Conservation (phyloP, 345 rosid genomes). For the Eucalyptus victrix region DNA sequence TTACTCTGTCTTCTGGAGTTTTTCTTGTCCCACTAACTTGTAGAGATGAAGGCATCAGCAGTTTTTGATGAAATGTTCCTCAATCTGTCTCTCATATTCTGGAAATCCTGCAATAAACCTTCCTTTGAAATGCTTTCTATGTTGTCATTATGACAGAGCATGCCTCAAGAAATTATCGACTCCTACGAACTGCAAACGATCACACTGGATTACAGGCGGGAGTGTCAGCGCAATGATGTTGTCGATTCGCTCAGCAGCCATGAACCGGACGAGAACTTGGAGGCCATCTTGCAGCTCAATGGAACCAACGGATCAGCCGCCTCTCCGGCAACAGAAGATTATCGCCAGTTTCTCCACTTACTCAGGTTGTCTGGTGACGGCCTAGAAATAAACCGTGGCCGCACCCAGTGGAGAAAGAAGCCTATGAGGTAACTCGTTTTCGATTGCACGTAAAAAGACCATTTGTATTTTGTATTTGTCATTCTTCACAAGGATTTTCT, state of each 20-base stretch:
- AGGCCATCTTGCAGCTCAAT: constrained; percentile 6
- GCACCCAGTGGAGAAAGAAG: constrained; percentile 82
- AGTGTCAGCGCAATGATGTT: constrained; percentile 74
- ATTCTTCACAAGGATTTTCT: not conserved
- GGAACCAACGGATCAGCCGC: constrained; percentile 58
- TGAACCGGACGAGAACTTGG: constrained; percentile 16
- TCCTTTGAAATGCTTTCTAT: not conserved
- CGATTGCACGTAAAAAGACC: not conserved
- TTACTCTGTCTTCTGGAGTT: not conserved
- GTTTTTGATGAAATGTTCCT: not conserved
- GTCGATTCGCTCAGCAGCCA: constrained; percentile 78
- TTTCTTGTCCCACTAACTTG: not conserved
- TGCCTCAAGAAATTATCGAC: constrained; percentile 81
- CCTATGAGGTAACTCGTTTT: constrained; percentile 13
- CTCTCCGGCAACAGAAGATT: not conserved
- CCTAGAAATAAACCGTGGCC: constrained; percentile 78
- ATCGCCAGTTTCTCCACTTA: constrained; percentile 52
- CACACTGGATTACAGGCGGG: constrained; percentile 80
- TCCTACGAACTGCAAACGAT: constrained; percentile 77
- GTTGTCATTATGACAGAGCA: constrained; percentile 48
- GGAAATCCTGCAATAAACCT: not conserved
- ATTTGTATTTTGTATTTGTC: not conserved
- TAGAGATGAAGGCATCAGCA: not conserved
- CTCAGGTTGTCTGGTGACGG: constrained; percentile 65
- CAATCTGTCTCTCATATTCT: not conserved